These are phyloP conservation scores for Marasmius tenuissimus DNA, from an alignment of 1,284 basidiomycete genomes.

Conservation along the genomic window DNA sequence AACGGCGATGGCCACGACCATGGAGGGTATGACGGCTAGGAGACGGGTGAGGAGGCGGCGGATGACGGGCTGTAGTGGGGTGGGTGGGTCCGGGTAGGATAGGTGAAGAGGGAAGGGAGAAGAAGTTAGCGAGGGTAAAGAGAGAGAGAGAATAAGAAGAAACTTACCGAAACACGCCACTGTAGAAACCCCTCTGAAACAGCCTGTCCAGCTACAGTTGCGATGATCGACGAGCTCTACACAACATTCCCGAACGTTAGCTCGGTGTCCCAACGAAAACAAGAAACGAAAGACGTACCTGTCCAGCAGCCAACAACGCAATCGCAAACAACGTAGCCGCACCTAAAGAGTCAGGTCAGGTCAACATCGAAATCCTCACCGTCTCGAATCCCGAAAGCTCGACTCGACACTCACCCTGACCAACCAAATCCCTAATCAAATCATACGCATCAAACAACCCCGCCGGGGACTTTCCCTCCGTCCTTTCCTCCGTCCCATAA, in stretches of 20 bases:
- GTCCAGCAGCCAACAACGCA: constrained; percentile 76
- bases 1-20: constrained; percentile 75
- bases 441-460: constrained; percentile 71
- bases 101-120: no score
- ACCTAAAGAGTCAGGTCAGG: constrained; percentile 30
- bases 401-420: constrained; percentile 44
- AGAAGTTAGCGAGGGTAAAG: not conserved
- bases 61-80: constrained; percentile 57
- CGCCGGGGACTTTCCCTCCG: constrained; percentile 35
- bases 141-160: constrained; percentile 5
- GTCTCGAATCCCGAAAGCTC: not conserved
- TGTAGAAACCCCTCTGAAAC: constrained; percentile 86
- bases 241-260: no score
- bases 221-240: constrained; percentile 67
- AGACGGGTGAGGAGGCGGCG: constrained; percentile 77
- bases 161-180: constrained; percentile 71
- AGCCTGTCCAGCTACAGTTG: constrained; percentile 80
- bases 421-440: constrained; percentile 59
- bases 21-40: constrained; percentile 85
- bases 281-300: constrained; percentile 55
- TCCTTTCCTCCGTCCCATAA: constrained; percentile 21
- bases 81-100: no score
- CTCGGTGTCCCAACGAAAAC: no score
- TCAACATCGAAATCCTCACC: no score
- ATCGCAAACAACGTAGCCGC: constrained; percentile 75